Conservation (phyloP, 2,329 filamentous ascomycete species). For the Penicillium sclerotiorum region DNA sequence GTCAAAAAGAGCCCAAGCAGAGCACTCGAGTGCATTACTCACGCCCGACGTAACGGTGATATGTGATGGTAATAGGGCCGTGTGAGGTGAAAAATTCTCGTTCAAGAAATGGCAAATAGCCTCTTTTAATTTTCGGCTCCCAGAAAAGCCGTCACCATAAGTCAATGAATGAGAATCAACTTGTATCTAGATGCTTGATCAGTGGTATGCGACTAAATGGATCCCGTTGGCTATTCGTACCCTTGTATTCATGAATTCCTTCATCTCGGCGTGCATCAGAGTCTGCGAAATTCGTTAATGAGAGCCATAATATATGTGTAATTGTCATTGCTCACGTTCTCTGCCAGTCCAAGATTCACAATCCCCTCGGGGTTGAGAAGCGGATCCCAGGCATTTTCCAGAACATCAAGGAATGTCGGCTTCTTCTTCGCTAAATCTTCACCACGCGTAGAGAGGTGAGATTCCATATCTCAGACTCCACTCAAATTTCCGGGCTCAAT, state of each 20-base stretch:
- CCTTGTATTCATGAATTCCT: neutral
- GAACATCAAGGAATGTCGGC: slow-evolving; percentile 1
- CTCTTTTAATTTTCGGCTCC: slow-evolving; percentile 15
- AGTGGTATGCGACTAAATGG: neutral
- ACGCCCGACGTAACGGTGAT: neutral
- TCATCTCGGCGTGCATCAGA: neutral
- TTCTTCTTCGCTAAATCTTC: neutral
- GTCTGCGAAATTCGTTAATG: neutral
- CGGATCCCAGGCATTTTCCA: slow-evolving; percentile 48
- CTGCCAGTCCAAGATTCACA: slow-evolving; percentile 53
- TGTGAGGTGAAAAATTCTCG: neutral
- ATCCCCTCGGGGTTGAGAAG: slow-evolving; percentile 36
- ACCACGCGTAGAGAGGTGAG: neutral
- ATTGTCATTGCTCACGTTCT: slow-evolving; percentile 27
- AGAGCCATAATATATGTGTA: neutral
- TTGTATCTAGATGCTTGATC: slow-evolving; percentile 3
- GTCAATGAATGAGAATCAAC: slow-evolving; percentile 21
- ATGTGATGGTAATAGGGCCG: neutral
- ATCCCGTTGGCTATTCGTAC: neutral
- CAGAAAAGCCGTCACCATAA: slow-evolving; percentile 32
- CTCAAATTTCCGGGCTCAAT: too few relatives aligned
- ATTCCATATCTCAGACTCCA: too few relatives aligned
- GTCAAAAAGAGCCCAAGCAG: neutral
- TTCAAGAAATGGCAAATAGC: slow-evolving; percentile 22
- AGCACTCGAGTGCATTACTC: neutral